phyloP scores from a whole-genome alignment of 495 filamentous ascomycete species.

The Hypoxylon lienhwacheense region DNA sequence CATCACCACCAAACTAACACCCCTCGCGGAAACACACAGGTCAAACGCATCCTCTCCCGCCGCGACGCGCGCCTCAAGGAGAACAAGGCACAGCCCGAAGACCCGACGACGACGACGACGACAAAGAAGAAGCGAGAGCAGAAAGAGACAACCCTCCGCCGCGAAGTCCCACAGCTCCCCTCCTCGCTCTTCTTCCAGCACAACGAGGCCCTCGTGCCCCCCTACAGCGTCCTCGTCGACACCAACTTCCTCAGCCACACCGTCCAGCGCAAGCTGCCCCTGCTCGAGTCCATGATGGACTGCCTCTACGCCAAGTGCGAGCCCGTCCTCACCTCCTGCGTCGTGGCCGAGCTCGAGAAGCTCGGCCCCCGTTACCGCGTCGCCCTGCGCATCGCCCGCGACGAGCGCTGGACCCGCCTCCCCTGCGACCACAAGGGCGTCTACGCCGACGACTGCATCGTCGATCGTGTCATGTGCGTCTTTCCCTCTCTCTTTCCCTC shows the following conservation, averaged over 20 bases:
- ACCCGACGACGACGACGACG: slow-evolving; percentile 52
- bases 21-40: slow-evolving; percentile 37
- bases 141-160: slow-evolving; percentile 55
- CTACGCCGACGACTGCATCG: slow-evolving; percentile 95
- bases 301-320: slow-evolving; percentile 68
- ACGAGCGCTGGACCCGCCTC: slow-evolving; percentile 83
- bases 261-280: slow-evolving; percentile 84
- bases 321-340: slow-evolving; percentile 72
- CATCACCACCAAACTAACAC: slow-evolving; percentile 2
- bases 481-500: not conserved
- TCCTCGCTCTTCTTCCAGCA: slow-evolving; percentile 92
- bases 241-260: slow-evolving; percentile 95
- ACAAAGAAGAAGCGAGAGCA: slow-evolving; percentile 50
- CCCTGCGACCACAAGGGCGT: slow-evolving; percentile 86
- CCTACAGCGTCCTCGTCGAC: slow-evolving; percentile 83
- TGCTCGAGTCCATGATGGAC: slow-evolving; percentile 78
- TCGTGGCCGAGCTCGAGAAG: slow-evolving; percentile 85
- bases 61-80: slow-evolving; percentile 63
- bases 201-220: slow-evolving; percentile 86
- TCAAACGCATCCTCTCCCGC: slow-evolving; percentile 65
- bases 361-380: slow-evolving; percentile 87
- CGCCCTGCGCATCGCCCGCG: slow-evolving; percentile 86
- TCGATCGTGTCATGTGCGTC: slow-evolving; percentile 70
- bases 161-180: slow-evolving; percentile 76
- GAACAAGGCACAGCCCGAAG: slow-evolving; percentile 55